These are phyloP conservation scores for apple (Malus domestica) DNA, from an alignment of 306 rosid genomes.

Conservation along the genomic window DNA sequence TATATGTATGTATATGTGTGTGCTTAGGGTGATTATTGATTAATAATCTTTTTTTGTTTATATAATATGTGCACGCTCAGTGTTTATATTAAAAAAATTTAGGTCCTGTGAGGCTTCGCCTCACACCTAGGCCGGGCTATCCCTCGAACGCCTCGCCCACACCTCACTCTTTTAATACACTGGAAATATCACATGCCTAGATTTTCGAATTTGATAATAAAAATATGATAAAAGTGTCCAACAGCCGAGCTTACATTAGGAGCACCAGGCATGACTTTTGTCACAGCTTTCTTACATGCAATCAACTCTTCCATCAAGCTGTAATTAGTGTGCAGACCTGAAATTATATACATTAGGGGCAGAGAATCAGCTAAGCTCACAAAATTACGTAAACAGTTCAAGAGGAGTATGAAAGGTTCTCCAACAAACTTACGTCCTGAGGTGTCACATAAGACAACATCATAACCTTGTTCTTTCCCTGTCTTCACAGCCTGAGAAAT, in stretches of 20 bases:
- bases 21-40: too few species aligned
- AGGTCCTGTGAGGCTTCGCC: too few species aligned
- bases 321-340: slow-evolving; percentile 96
- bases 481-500: slow-evolving; percentile 84
- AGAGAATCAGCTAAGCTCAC: slow-evolving; percentile 1
- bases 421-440: slow-evolving; percentile 74
- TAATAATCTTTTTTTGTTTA: too few species aligned
- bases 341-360: slow-evolving; percentile 15
- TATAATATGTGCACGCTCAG: too few species aligned
- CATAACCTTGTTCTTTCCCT: slow-evolving; percentile 79
- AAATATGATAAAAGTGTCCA: background rate
- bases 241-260: slow-evolving; percentile 64
- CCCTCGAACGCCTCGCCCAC: too few species aligned
- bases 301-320: slow-evolving; percentile 95
- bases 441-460: slow-evolving; percentile 86
- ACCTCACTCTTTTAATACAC: too few species aligned
- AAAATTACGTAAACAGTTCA: slow-evolving; percentile 12
- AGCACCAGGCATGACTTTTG: slow-evolving; percentile 70
- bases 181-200: background rate
- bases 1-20: too few species aligned
- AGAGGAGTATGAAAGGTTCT: slow-evolving; percentile 4
- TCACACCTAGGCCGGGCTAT: too few species aligned
- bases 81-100: too few species aligned
- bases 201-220: background rate
- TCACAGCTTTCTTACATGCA: slow-evolving; percentile 86